A percentile compares a stretch with the other conserved stretches of the same genome.
phyloP scores from a whole-genome alignment of 805 yeast species.

The Candida ovalis region DNA sequence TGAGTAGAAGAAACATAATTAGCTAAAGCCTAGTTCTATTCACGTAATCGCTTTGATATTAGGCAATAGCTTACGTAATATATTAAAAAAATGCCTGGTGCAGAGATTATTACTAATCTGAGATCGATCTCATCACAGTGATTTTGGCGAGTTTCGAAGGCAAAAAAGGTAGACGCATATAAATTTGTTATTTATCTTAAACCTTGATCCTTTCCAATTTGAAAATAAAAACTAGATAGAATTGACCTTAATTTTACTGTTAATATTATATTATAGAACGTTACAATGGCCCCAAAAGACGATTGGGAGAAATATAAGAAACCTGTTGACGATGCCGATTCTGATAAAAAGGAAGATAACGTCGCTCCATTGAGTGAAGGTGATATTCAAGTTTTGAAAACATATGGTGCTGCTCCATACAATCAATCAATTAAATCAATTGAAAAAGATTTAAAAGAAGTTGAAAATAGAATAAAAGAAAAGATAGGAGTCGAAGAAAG shows the following conservation, averaged over 20 bases:
- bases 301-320: constrained; percentile 98
- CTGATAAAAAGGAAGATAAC: constrained; percentile 57
- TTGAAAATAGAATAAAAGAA: constrained; percentile 87
- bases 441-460: constrained; percentile 80
- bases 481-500: constrained; percentile 92
- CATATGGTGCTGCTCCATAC: constrained; percentile 98
- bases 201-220: neutral
- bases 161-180: constrained; percentile 6
- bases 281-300: constrained; percentile 86
- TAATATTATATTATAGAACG: neutral
- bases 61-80: neutral
- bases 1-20: too few relatives aligned
- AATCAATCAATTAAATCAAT: constrained; percentile 73
- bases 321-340: constrained; percentile 60
- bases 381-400: constrained; percentile 94
- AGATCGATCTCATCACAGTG: too few relatives aligned
- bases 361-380: constrained; percentile 89
- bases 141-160: constrained; percentile 11
- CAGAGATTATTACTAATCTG: constrained; percentile 1
- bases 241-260: neutral
- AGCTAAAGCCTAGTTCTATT: too few relatives aligned
- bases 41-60: too few relatives aligned
- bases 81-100: neutral
- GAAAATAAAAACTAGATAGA: neutral
- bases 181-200: neutral